phyloP scores from a whole-genome alignment of 202 grass and related monocot species.

The Digitaria exilis region DNA sequence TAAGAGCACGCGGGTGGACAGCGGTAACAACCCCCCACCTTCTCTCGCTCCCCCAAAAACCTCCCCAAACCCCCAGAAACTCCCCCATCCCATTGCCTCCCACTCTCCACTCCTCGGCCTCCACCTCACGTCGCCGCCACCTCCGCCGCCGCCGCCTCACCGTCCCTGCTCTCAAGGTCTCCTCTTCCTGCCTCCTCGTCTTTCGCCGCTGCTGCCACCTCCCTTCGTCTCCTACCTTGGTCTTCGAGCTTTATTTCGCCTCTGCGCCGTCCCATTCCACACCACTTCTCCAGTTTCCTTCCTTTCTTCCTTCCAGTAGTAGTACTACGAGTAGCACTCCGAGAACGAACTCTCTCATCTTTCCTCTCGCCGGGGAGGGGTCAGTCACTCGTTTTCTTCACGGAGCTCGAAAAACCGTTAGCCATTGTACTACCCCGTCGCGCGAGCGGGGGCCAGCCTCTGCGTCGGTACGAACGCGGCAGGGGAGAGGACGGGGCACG shows the following conservation, averaged over 20 bases:
- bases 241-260: constrained; percentile 15
- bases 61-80: constrained; percentile 52
- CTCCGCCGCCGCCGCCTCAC: not conserved
- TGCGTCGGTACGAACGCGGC: constrained; percentile 8
- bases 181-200: not conserved
- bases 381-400: not conserved
- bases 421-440: not conserved
- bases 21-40: constrained; percentile 26
- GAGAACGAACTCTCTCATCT: no score
- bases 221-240: constrained; percentile 23
- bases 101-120: not conserved
- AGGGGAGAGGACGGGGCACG: constrained; percentile 27
- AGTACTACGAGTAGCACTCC: not conserved
- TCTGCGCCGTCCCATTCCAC: not conserved
- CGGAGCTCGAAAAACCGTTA: constrained; percentile 70
- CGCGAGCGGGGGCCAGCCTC: not conserved
- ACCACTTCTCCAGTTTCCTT: not conserved
- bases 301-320: constrained; percentile 10
- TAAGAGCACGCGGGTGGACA: constrained; percentile 34
- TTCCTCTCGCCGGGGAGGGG: not conserved
- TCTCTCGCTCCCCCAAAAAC: constrained; percentile 35
- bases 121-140: not conserved
- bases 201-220: constrained; percentile 21
- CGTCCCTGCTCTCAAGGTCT: constrained; percentile 27
- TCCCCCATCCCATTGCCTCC: constrained; percentile 24